These are phyloP conservation scores for Hypomontagnella submonticulosa DNA, from an alignment of 495 filamentous ascomycete species.

Conservation along the genomic window DNA sequence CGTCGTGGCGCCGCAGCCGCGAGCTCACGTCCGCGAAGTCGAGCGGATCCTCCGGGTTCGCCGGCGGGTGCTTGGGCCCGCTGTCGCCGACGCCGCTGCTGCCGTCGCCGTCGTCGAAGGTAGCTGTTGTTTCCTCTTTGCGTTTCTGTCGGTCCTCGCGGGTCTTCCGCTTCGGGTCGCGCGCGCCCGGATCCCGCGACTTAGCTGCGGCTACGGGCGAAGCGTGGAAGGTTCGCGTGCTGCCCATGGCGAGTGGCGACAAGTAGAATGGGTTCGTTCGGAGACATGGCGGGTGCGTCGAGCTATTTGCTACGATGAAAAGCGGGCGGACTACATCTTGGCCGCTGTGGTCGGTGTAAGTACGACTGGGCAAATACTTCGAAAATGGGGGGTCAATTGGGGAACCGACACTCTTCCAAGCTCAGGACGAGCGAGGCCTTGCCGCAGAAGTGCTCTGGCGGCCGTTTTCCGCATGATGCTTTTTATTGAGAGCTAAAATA, in stretches of 20 bases:
- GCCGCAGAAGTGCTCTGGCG: constrained; percentile 34
- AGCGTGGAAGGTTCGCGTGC: background rate
- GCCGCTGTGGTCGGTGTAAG: constrained; percentile 22
- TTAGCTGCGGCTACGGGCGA: background rate
- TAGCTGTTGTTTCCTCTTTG: background rate
- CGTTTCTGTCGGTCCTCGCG: background rate
- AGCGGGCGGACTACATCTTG: constrained; percentile 23
- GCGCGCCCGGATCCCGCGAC: background rate
- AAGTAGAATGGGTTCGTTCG: background rate
- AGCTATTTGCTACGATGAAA: background rate
- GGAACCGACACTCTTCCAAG: constrained; percentile 25
- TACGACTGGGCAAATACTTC: background rate
- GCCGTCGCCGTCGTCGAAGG: background rate
- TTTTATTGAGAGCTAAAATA: constrained; percentile 16
- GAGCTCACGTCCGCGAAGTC: constrained; percentile 73
- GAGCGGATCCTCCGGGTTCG: constrained; percentile 66
- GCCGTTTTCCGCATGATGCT: constrained; percentile 23
- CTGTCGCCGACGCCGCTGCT: constrained; percentile 8
- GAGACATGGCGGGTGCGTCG: background rate
- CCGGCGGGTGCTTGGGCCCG: constrained; percentile 40
- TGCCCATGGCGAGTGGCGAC: background rate
- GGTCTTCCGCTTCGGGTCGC: background rate
- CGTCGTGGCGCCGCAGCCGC: constrained; percentile 66
- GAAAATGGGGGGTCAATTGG: constrained; percentile 35
- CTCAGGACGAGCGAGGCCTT: constrained; percentile 21